A percentile compares a stretch with the other conserved stretches of the same genome.
These are phyloP conservation scores for Taiozyma onychis DNA, from an alignment of 1,139 yeast genomes.

Conservation along the genomic window DNA sequence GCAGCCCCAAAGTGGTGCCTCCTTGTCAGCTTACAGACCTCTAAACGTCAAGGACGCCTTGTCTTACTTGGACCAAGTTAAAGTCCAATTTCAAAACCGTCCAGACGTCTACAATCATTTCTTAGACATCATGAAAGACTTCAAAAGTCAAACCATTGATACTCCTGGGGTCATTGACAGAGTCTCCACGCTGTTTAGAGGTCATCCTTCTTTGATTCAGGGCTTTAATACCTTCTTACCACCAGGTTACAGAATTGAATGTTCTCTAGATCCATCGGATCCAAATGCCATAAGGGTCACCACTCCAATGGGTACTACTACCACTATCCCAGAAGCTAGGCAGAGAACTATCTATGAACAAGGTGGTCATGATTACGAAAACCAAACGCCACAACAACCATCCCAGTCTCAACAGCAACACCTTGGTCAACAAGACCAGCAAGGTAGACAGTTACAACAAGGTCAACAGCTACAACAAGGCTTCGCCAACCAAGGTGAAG, in stretches of 20 bases:
- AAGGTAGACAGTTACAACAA: slow-evolving; percentile 9
- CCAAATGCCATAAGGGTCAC: slow-evolving; percentile 92
- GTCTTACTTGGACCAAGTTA: slow-evolving; percentile 92
- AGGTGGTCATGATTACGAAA: slow-evolving; percentile 6
- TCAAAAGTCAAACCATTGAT: slow-evolving; percentile 91
- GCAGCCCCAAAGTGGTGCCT: slow-evolving; percentile 11
- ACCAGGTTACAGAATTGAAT: slow-evolving; percentile 92
- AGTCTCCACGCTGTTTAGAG: slow-evolving; percentile 83
- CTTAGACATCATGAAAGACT: slow-evolving; percentile 96
- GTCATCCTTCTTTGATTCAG: slow-evolving; percentile 89
- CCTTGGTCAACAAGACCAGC: slow-evolving; percentile 8
- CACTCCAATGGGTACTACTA: slow-evolving; percentile 89
- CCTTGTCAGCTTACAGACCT: slow-evolving; percentile 61
- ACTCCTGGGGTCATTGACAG: slow-evolving; percentile 98
- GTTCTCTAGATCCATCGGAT: slow-evolving; percentile 84
- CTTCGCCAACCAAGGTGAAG: slow-evolving; percentile 15
- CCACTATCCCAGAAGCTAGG: slow-evolving; percentile 14
- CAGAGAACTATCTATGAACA: slow-evolving; percentile 9
- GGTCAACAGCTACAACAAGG: slow-evolving; percentile 12
- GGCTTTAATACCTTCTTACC: slow-evolving; percentile 97
- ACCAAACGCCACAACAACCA: slow-evolving; percentile 8
- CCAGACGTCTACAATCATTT: slow-evolving; percentile 96
- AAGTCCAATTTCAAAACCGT: slow-evolving; percentile 83
- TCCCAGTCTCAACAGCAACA: slow-evolving; percentile 8
- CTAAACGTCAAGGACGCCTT: slow-evolving; percentile 94